Evolutionary conservation across 2,329 filamentous ascomycete genomes (phyloP), one percentile per base, ranked within the genome.

Genomic region (Monosporascus sp.): DNA sequence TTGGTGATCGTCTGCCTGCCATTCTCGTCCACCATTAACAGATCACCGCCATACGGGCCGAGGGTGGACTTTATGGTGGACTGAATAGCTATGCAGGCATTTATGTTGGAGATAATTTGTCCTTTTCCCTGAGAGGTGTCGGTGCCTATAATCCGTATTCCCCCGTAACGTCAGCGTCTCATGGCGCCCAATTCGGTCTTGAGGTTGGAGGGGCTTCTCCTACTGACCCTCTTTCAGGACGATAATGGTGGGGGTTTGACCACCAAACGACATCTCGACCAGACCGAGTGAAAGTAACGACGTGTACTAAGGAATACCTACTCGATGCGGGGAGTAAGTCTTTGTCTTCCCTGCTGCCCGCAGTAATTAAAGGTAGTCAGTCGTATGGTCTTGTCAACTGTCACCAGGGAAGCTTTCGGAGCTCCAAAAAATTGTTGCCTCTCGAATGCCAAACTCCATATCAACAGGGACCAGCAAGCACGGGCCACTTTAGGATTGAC

Each of bases 1-100:
- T 99, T 99, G 65, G 94, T 99, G 70, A 99, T 97, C 52, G 94
- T 99, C 77, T 97, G 91, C 73, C 78, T 87, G 72, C 94, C 94
- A 79, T 97, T 97, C 73, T 86, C 87, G 74, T 97, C 94, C 53
- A 97, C 93, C 76, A 99, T 87, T 71, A 99, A 81, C 70, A 97
- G 77, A 76, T 99, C 94, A 68, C 94, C 94, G 70, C 94, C 94
- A 75, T 97, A 99, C 37, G 94, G 94, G 41, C 94, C 94, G 37
- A 99, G 81, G 20, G 94, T 99, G 66, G 88, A 90, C 78, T 96
- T 95, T 77, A 99, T 93, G 55, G 93, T 97, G 49, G 87, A 83
- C 77, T 99, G 94, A 41, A 99, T 92, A 24, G 94, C 93, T 65
- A 97, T 80, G 73, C 94, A 99, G 62, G 94, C 94, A 78, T 96